Conservation (phyloP, 2,329 filamentous ascomycete species). For the Calonectria naviculata region DNA sequence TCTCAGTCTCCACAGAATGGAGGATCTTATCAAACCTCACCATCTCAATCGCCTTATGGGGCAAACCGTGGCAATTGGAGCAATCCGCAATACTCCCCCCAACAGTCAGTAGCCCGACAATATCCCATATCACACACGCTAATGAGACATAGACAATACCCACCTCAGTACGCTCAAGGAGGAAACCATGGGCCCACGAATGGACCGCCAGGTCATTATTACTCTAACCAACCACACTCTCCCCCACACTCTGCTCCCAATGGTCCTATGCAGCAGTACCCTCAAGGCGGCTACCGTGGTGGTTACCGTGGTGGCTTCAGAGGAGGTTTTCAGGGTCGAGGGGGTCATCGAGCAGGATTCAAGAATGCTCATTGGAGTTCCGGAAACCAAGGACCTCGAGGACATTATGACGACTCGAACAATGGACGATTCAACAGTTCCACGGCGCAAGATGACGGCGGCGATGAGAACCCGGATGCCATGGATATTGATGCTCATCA, state of each 20-base stretch:
- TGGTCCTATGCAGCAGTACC: slow-evolving; percentile 67
- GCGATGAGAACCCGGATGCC: slow-evolving; percentile 26
- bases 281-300: slow-evolving; percentile 57
- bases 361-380: slow-evolving; percentile 79
- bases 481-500: slow-evolving; percentile 29
- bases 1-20: slow-evolving; percentile 56
- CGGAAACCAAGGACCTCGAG: slow-evolving; percentile 34
- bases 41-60: slow-evolving; percentile 56
- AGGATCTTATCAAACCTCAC: slow-evolving; percentile 58
- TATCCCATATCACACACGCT: background rate
- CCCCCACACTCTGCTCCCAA: slow-evolving; percentile 68
- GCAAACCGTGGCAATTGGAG: slow-evolving; percentile 52
- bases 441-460: slow-evolving; percentile 21
- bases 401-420: slow-evolving; percentile 34
- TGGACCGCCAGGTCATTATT: slow-evolving; percentile 66
- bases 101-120: slow-evolving; percentile 50
- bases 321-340: slow-evolving; percentile 65
- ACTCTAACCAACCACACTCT: slow-evolving; percentile 57
- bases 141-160: slow-evolving; percentile 64
- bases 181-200: slow-evolving; percentile 62
- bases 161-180: slow-evolving; percentile 67
- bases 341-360: slow-evolving; percentile 70
- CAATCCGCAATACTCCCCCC: slow-evolving; percentile 51
- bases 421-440: slow-evolving; percentile 31
- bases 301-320: slow-evolving; percentile 68